Evolutionary conservation across 306 rosid genomes (phyloP).

Genomic region (Quercus berberidifolia): DNA sequence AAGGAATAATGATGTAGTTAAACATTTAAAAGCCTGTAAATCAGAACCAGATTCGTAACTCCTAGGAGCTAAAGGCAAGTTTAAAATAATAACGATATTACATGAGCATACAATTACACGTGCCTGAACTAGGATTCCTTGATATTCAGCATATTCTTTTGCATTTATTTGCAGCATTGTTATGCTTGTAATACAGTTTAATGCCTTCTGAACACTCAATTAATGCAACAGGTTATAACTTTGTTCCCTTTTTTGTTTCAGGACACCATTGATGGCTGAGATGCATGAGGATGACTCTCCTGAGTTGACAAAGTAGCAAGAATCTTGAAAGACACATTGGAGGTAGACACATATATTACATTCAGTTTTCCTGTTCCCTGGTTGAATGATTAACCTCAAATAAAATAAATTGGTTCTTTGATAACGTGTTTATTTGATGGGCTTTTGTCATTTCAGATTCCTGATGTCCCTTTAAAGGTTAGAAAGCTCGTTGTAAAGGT

Average conservation of each 20-base stretch:
- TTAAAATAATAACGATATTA: not conserved
- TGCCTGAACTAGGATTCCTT: not conserved
- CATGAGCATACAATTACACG: not conserved
- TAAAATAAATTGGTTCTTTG: not conserved
- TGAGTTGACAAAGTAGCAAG: conserved; percentile 62
- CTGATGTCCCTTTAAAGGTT: conserved; percentile 56
- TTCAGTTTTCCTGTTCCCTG: not conserved
- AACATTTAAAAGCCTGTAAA: not conserved
- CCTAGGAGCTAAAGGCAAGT: not conserved
- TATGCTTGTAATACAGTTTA: not conserved
- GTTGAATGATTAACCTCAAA: not conserved
- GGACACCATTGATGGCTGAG: conserved; percentile 74
- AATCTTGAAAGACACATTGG: conserved; percentile 54
- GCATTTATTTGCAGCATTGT: not conserved
- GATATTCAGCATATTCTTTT: not conserved
- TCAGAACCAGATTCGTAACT: too few relatives aligned
- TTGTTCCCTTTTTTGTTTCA: conserved; percentile 31
- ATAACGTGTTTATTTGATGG: not conserved
- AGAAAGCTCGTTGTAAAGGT: conserved; percentile 71
- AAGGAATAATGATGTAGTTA: not conserved
- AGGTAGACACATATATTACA: conserved; percentile 38
- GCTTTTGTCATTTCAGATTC: conserved; percentile 47
- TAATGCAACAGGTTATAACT: conserved; percentile 3
- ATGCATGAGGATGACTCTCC: conserved; percentile 84
- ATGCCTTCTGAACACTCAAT: not conserved